Base-by-base conservation (phyloP, 2,329 filamentous ascomycete species). In the Fusarium pseudograminearum region DNA sequence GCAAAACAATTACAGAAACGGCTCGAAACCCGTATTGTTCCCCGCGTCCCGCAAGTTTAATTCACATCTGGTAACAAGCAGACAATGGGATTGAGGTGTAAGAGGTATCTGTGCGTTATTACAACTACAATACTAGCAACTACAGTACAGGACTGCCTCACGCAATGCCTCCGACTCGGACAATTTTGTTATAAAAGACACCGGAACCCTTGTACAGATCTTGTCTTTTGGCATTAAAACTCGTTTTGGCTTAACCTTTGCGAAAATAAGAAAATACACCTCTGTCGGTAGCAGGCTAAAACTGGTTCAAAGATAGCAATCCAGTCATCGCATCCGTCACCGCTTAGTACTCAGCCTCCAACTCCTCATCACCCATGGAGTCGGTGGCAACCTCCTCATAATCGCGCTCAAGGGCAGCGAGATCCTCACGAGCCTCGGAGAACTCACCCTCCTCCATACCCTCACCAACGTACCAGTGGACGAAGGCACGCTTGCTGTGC, bases 381-480 rank as follows among this genome's bases (percentile, higher is more conserved):
- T 98, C 95, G 78, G 93, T 93, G 72, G 94, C 95, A 79, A 98
- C 96, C 86, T 99, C 96, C 86, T 98, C 95, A 85, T 99, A 99
- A 82, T 99, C 95, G 76, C 94, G 91, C 90, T 99, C 96, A 70
- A 99, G 89, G 76, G 96, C 96, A 81, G 96, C 96, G 82, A 99
- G 86, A 85, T 99, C 96, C 86, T 99, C 96, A 82, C 96, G 94
- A 72, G 96, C 96, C 88, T 99, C 96, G 61, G 93, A 97, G 90
- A 99, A 99, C 85, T 99, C 96, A 83, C 96, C 96, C 84, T 99
- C 96, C 89, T 99, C 96, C 96, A 99, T 99, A 90, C 96, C 96
- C 88, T 98, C 96, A 86, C 96, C 96, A 80, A 99, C 96, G 79
- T 98, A 99, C 96, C 96, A 99, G 86, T 99, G 96, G 73, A 99